phyloP scores from a whole-genome alignment of 805 yeast species.

The Diddensiella caesifluorescens region DNA sequence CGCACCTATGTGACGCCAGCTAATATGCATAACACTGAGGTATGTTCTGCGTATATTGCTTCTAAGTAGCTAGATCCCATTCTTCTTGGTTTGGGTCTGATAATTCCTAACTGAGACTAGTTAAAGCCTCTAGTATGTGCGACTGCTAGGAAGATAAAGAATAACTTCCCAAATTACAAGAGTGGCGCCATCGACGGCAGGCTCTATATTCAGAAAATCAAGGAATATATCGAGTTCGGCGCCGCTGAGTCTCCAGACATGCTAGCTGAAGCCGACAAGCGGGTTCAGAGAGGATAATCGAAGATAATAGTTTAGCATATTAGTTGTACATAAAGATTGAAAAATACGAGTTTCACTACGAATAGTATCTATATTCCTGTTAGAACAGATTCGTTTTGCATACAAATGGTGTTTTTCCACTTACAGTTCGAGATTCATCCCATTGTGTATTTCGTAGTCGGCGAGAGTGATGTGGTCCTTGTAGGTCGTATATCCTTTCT shows the following conservation, averaged over 20 bases:
- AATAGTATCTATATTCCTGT: background rate
- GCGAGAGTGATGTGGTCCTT: constrained; percentile 88
- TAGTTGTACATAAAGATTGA: background rate
- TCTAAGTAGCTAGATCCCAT: no score
- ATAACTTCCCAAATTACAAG: constrained; percentile 60
- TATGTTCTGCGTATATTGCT: no score
- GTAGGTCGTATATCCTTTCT: constrained; percentile 77
- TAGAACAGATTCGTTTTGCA: background rate
- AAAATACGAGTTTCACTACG: background rate
- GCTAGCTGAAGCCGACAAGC: constrained; percentile 17
- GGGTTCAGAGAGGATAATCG: constrained; percentile 24
- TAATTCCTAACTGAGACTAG: no score
- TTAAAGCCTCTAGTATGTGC: constrained; percentile 77
- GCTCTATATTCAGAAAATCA: constrained; percentile 63
- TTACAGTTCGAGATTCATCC: constrained; percentile 79
- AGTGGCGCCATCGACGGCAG: constrained; percentile 72
- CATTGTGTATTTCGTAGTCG: constrained; percentile 93
- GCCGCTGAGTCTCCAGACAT: constrained; percentile 29
- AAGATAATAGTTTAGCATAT: constrained; percentile 2
- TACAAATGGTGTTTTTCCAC: constrained; percentile 12
- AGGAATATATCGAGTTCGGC: constrained; percentile 74
- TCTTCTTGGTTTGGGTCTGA: no score
- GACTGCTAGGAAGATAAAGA: constrained; percentile 62
- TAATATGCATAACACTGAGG: constrained; percentile 30
- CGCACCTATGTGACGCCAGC: constrained; percentile 85